Evolutionary conservation across 345 rosid genomes (phyloP).

Genomic region (Linum trigynum): DNA sequence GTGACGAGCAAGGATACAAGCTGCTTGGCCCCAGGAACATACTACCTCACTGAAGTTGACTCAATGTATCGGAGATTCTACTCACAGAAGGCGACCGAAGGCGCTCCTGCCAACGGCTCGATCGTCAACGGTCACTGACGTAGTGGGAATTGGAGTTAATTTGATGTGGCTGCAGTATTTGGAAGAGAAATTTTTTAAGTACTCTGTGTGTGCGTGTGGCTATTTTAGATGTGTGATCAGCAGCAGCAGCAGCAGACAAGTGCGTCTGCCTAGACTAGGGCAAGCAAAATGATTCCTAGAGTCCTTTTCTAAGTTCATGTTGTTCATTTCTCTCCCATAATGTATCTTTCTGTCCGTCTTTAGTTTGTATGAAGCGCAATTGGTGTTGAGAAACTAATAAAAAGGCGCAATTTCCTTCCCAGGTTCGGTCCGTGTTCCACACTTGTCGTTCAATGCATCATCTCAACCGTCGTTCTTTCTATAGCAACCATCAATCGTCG

Average conservation of each 20-base stretch:
- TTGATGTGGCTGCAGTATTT: background rate
- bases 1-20: conserved; percentile 81
- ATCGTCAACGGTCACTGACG: conserved; percentile 61
- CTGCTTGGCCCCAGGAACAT: conserved; percentile 80
- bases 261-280: too few species aligned
- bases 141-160: background rate
- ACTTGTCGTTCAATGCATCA: too few species aligned
- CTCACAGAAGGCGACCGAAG: conserved; percentile 40
- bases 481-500: too few species aligned
- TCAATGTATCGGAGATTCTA: conserved; percentile 90
- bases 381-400: too few species aligned
- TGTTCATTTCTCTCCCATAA: too few species aligned
- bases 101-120: conserved; percentile 13
- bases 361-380: too few species aligned
- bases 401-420: too few species aligned
- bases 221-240: background rate
- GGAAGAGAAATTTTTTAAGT: background rate
- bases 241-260: background rate
- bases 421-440: too few species aligned
- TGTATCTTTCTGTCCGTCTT: too few species aligned
- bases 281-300: too few species aligned
- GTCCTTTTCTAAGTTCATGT: too few species aligned
- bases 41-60: conserved; percentile 90
- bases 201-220: background rate
- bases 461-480: too few species aligned